Evolutionary conservation across 1,284 basidiomycete genomes (phyloP).

Genomic region (Schizophyllum amplum): DNA sequence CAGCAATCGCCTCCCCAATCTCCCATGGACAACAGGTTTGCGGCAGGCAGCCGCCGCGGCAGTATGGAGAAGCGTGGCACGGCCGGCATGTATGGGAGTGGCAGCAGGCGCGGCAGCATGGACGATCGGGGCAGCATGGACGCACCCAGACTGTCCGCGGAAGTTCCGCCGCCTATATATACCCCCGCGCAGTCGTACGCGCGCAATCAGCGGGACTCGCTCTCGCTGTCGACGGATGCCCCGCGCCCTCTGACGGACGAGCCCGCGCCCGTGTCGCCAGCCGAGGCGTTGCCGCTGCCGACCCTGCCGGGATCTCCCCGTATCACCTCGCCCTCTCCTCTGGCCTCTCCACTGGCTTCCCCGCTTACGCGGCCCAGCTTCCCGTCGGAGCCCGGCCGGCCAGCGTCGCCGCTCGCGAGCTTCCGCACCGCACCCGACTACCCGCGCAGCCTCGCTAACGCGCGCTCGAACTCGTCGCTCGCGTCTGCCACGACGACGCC

Average conservation of each 20-base stretch:
- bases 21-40: not conserved
- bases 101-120: not conserved
- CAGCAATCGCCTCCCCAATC: too few relatives aligned
- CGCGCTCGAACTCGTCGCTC: not conserved
- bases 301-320: too few relatives aligned
- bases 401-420: constrained; percentile 1
- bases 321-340: not conserved
- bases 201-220: not conserved
- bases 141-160: not conserved
- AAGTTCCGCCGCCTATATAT: not conserved
- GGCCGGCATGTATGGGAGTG: not conserved
- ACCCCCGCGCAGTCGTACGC: not conserved
- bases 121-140: too few relatives aligned
- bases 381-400: not conserved
- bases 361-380: not conserved
- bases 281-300: too few relatives aligned
- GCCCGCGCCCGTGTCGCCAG: too few relatives aligned
- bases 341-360: not conserved
- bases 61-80: not conserved
- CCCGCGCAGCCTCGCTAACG: not conserved
- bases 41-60: not conserved
- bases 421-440: constrained; percentile 7
- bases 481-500: constrained; percentile 3
- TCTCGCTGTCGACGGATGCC: not conserved
- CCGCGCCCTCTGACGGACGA: not conserved